Evolutionary conservation across 2,329 filamentous ascomycete genomes (phyloP).

Genomic region (Fusarium sterilihyphosum): DNA sequence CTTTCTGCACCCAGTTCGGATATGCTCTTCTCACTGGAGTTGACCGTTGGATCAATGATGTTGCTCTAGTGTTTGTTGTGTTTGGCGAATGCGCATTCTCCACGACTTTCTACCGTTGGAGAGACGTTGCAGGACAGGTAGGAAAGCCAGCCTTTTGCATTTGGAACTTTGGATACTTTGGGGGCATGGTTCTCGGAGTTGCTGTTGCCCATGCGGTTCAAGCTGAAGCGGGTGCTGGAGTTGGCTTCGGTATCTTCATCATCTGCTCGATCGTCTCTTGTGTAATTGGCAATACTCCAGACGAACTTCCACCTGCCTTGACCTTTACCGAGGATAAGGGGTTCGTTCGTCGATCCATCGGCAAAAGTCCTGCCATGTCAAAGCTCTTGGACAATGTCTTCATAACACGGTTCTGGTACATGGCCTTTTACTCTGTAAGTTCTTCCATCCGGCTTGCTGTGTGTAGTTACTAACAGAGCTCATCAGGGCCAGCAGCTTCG

Average conservation of each 20-base stretch:
- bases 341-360: slow-evolving; percentile 49
- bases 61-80: slow-evolving; percentile 64
- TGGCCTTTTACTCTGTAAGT: slow-evolving; percentile 67
- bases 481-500: slow-evolving; percentile 64
- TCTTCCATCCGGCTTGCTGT: neutral
- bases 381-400: slow-evolving; percentile 52
- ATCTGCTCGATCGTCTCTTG: slow-evolving; percentile 52
- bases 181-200: slow-evolving; percentile 62
- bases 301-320: slow-evolving; percentile 52
- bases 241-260: slow-evolving; percentile 63
- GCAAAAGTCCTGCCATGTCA: slow-evolving; percentile 4
- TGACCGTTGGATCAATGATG: slow-evolving; percentile 66
- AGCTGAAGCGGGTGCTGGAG: slow-evolving; percentile 58
- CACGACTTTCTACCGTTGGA: slow-evolving; percentile 64
- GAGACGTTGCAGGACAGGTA: slow-evolving; percentile 56
- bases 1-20: slow-evolving; percentile 67
- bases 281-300: slow-evolving; percentile 55
- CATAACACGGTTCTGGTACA: slow-evolving; percentile 59
- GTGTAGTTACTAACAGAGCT: neutral
- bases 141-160: slow-evolving; percentile 55
- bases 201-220: slow-evolving; percentile 58
- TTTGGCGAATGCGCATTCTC: slow-evolving; percentile 62
- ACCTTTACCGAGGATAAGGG: slow-evolving; percentile 51
- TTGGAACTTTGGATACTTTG: slow-evolving; percentile 63
- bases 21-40: slow-evolving; percentile 65